phyloP scores from a whole-genome alignment of 371 early-diverging fungal genomes.

The Actinomortierella ambigua region DNA sequence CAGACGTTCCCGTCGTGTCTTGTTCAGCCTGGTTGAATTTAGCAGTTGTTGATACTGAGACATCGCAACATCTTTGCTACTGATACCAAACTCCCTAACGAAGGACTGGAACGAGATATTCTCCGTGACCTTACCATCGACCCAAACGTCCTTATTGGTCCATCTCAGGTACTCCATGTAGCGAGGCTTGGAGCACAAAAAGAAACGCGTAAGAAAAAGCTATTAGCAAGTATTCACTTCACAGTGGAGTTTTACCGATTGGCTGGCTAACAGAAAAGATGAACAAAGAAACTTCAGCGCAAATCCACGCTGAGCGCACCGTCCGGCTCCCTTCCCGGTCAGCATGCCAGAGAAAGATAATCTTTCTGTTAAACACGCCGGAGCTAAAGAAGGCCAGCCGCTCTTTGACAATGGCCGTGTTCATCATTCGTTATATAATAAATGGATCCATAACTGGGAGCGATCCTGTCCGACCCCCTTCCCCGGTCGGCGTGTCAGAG shows the following conservation, averaged over 20 bases:
- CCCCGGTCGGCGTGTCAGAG: constrained; percentile 22
- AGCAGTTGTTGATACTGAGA: constrained; percentile 2
- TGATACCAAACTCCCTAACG: constrained; percentile 13
- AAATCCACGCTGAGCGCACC: constrained; percentile 8
- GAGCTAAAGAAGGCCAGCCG: not conserved
- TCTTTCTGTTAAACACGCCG: not conserved
- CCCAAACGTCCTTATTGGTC: constrained; percentile 3
- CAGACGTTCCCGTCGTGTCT: too few relatives aligned
- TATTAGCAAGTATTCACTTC: not conserved
- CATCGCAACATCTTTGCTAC: constrained; percentile 5
- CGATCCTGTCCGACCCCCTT: constrained; percentile 2
- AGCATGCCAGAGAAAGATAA: not conserved
- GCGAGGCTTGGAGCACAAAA: constrained; percentile 3
- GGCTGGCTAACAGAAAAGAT: too few relatives aligned
- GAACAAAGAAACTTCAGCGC: too few relatives aligned
- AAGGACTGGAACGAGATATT: constrained; percentile 13
- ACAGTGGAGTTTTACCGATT: not conserved
- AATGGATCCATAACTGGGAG: too few relatives aligned
- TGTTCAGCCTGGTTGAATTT: constrained; percentile 6
- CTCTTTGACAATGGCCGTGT: too few relatives aligned
- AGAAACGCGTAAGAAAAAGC: not conserved
- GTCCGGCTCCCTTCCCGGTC: constrained; percentile 18
- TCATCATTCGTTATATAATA: not conserved
- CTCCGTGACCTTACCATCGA: constrained; percentile 11
- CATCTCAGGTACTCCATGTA: constrained; percentile 5